Percentiles rank a stretch among this genome's conserved stretches.
These are phyloP conservation scores for Fusarium nygamai DNA, from an alignment of 2,329 filamentous ascomycete species.

Conservation along the genomic window DNA sequence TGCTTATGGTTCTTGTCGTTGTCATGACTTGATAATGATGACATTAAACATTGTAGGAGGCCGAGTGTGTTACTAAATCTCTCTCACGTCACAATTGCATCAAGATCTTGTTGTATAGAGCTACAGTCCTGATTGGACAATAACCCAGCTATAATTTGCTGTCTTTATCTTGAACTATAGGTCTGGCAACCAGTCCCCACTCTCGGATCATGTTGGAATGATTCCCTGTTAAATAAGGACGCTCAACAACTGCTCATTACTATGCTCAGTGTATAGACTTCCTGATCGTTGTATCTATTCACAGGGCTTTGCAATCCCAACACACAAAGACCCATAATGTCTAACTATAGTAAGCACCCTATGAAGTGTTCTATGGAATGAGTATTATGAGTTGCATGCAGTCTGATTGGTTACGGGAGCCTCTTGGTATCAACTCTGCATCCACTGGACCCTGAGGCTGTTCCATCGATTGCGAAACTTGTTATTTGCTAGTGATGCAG, in stretches of 20 bases:
- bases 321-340: fast-evolving
- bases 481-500: not conserved
- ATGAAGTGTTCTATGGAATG: not conserved
- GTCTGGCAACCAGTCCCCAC: too few relatives aligned
- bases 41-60: not conserved
- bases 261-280: not conserved
- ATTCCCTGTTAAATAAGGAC: fast-evolving
- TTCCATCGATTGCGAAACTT: not conserved
- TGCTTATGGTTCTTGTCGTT: not conserved
- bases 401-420: not conserved
- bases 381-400: too few relatives aligned
- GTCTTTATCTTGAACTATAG: not conserved
- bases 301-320: not conserved
- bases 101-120: not conserved
- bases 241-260: not conserved
- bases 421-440: not conserved
- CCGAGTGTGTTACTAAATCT: not conserved
- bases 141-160: not conserved
- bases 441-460: fast-evolving
- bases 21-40: not conserved
- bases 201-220: not conserved
- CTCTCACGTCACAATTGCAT: too few relatives aligned
- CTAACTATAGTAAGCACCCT: not conserved
- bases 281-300: not conserved
- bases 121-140: not conserved